phyloP scores from a whole-genome alignment of 108 stramenopile species.

The Cyclotella distinguenda region DNA sequence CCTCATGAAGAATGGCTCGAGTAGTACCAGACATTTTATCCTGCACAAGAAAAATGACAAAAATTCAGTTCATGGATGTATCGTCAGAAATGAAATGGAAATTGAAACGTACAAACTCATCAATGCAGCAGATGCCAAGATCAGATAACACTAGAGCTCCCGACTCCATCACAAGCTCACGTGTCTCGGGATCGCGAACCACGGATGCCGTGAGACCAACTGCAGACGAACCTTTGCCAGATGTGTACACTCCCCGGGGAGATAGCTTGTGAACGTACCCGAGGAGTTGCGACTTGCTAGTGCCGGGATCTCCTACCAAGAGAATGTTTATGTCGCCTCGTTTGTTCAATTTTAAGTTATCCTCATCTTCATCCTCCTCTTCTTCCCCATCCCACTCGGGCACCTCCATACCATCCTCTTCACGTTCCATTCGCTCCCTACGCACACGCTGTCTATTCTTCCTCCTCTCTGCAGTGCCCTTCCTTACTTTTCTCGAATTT shows the following conservation, averaged over 20 bases:
- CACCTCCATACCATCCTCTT: slow-evolving; percentile 27
- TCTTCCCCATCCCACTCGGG: slow-evolving; percentile 43
- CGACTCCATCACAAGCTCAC: slow-evolving; percentile 95
- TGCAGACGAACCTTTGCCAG: slow-evolving; percentile 95
- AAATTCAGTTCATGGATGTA: slow-evolving; percentile 53
- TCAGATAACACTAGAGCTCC: slow-evolving; percentile 98
- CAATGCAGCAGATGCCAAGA: slow-evolving; percentile 97
- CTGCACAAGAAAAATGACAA: slow-evolving; percentile 46
- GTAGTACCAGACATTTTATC: slow-evolving; percentile 99
- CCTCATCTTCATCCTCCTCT: slow-evolving; percentile 47
- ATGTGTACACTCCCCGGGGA: slow-evolving; percentile 97
- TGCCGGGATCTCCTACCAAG: slow-evolving; percentile 97
- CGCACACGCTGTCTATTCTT: slow-evolving; percentile 40
- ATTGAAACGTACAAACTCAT: slow-evolving; percentile 73
- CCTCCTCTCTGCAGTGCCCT: slow-evolving; percentile 35
- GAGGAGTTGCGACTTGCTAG: slow-evolving; percentile 96
- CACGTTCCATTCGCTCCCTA: slow-evolving; percentile 26
- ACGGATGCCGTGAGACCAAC: slow-evolving; percentile 99
- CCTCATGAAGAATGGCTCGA: slow-evolving; percentile 98
- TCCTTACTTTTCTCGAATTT: slow-evolving; percentile 61
- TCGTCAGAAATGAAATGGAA: background rate
- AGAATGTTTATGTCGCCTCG: slow-evolving; percentile 99
- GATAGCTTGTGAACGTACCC: slow-evolving; percentile 96
- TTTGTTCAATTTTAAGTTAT: slow-evolving; percentile 59
- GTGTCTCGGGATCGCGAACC: slow-evolving; percentile 97